Evolutionary conservation across 2,329 filamentous ascomycete species (phyloP).

Genomic region (Thermomyces lanuginosus): DNA sequence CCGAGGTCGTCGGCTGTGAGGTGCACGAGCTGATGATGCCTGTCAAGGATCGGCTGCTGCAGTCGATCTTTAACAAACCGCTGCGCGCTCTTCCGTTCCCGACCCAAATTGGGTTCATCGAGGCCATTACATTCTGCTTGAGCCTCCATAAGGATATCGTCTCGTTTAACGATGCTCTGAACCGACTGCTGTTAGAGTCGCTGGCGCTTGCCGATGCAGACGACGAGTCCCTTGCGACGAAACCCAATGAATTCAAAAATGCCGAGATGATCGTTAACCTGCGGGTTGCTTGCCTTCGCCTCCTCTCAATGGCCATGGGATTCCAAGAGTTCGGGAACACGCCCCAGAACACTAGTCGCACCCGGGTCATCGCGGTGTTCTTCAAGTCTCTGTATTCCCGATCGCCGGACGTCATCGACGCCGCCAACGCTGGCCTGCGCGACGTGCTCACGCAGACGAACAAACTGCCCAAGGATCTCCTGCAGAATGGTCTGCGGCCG

Average conservation of each 20-base stretch:
- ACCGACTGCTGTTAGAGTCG: conserved; percentile 81
- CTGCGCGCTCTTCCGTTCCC: conserved; percentile 81
- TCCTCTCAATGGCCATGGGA: conserved; percentile 82
- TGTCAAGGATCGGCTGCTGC: conserved; percentile 76
- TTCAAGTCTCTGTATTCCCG: conserved; percentile 96
- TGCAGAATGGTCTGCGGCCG: conserved; percentile 83
- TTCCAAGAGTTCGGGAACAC: conserved; percentile 81
- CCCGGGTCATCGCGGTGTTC: conserved; percentile 77
- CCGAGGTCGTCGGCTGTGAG: conserved; percentile 58
- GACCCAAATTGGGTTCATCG: conserved; percentile 95
- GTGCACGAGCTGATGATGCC: conserved; percentile 79
- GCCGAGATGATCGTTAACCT: conserved; percentile 85
- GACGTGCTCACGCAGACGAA: conserved; percentile 75
- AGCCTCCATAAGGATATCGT: conserved; percentile 77
- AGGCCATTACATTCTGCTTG: conserved; percentile 91
- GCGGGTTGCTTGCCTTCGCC: conserved; percentile 79
- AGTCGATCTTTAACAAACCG: conserved; percentile 89
- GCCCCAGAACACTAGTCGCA: conserved; percentile 45
- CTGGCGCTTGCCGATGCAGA: conserved; percentile 86
- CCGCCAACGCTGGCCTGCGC: conserved; percentile 78
- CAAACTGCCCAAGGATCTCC: conserved; percentile 83
- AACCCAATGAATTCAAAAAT: conserved; percentile 86
- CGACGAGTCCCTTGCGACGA: conserved; percentile 81
- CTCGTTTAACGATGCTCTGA: conserved; percentile 79
- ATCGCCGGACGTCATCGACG: conserved; percentile 79